These are phyloP conservation scores for Jatropha multifida DNA, from an alignment of 441 rosid species.

Conservation along the genomic window DNA sequence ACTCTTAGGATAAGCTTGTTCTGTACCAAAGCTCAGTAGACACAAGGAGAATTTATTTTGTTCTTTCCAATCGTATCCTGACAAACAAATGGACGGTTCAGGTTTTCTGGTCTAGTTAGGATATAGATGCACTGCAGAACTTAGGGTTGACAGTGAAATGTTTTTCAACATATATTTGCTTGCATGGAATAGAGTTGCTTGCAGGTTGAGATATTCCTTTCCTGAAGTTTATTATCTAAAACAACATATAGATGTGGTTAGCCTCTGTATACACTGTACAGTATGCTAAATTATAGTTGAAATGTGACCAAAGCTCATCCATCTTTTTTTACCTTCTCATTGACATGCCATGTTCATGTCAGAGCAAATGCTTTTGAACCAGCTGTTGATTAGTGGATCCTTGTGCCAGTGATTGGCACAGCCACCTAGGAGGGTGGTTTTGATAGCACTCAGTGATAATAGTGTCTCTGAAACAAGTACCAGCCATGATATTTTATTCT, in stretches of 20 bases:
- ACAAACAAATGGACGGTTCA: neutral
- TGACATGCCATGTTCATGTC: neutral
- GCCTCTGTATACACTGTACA: neutral
- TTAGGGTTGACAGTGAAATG: neutral
- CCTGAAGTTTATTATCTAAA: neutral
- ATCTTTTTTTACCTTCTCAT: neutral
- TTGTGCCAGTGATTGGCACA: neutral
- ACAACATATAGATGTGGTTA: neutral
- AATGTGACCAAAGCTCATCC: neutral
- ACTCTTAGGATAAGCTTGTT: neutral
- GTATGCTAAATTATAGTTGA: neutral
- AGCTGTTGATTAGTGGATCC: neutral
- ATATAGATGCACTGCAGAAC: neutral
- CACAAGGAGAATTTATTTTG: too few species aligned
- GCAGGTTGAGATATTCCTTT: neutral
- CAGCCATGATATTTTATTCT: too few species aligned
- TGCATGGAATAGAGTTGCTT: neutral
- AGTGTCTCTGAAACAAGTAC: too few species aligned
- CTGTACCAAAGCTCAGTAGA: neutral
- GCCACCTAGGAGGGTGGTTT: neutral
- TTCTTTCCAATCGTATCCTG: too few species aligned
- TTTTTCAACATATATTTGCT: neutral
- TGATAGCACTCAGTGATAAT: too few species aligned
- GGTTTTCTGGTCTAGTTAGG: neutral
- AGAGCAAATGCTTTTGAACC: neutral